phyloP scores from a whole-genome alignment of 108 stramenopile species.

The Stephanodiscus triporus region DNA sequence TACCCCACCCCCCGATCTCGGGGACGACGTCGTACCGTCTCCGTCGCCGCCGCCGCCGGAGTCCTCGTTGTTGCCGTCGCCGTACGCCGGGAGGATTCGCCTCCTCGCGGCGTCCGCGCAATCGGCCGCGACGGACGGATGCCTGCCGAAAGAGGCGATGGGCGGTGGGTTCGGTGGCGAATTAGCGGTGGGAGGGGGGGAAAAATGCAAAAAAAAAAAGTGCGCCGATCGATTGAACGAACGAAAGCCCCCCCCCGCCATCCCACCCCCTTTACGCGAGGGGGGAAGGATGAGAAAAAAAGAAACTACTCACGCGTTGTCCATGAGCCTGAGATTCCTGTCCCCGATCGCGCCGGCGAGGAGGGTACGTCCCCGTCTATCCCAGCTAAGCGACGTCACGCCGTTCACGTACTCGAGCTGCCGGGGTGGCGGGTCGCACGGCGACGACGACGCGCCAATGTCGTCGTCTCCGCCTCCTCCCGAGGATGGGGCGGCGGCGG shows the following conservation, averaged over 20 bases:
- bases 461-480: background rate
- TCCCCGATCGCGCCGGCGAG: constrained; percentile 62
- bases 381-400: constrained; percentile 73
- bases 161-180: background rate
- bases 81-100: background rate
- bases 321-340: constrained; percentile 55
- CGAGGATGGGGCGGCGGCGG: background rate
- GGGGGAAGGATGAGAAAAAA: too few relatives aligned
- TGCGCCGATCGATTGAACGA: too few relatives aligned
- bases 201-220: too few relatives aligned
- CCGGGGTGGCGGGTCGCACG: too few relatives aligned
- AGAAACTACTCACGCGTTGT: constrained; percentile 51
- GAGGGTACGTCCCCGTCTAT: constrained; percentile 56
- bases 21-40: too few relatives aligned
- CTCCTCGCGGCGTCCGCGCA: constrained; percentile 4
- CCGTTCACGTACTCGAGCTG: constrained; percentile 45
- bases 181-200: too few relatives aligned
- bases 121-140: constrained; percentile 4
- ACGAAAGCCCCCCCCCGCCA: too few relatives aligned
- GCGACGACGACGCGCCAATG: too few relatives aligned
- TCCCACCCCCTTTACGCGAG: too few relatives aligned
- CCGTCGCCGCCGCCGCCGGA: too few relatives aligned
- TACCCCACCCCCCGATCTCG: too few relatives aligned
- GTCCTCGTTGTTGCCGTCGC: background rate
- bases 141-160: background rate